Evolutionary conservation across 1,284 basidiomycete genomes (phyloP).

Genomic region (Rhodofomes roseus): DNA sequence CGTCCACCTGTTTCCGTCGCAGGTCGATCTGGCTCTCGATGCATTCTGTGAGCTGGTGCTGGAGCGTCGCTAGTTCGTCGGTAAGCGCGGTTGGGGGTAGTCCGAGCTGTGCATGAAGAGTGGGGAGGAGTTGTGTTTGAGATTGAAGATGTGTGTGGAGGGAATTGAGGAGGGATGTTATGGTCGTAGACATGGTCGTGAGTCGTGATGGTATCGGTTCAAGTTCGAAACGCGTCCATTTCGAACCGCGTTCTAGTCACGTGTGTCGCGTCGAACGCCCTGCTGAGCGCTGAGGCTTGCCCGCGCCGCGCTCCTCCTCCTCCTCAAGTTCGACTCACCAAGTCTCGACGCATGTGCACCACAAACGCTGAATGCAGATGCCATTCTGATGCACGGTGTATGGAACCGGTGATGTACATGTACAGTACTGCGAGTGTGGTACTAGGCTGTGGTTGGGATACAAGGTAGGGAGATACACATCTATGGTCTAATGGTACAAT

Average conservation of each 20-base stretch:
- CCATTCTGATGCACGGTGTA: no score
- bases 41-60: conserved; percentile 62
- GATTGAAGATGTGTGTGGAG: conserved; percentile 72
- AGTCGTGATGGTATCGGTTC: conserved; percentile 6
- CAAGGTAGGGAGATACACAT: background rate
- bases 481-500: background rate
- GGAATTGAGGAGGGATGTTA: conserved; percentile 67
- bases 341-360: no score
- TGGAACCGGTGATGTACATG: no score
- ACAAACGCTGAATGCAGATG: no score
- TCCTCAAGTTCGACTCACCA: no score
- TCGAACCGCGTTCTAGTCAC: conserved; percentile 9
- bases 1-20: conserved; percentile 64
- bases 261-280: background rate
- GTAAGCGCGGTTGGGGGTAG: conserved; percentile 69
- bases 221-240: background rate
- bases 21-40: conserved; percentile 67
- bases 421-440: background rate
- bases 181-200: conserved; percentile 15
- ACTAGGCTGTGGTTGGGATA: background rate
- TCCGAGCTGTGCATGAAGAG: conserved; percentile 66
- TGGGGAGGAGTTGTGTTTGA: conserved; percentile 72
- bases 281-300: no score
- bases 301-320: no score
- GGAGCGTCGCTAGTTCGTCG: conserved; percentile 64